Conservation (phyloP, 2,329 filamentous ascomycete species). For the Clonostachys rhizophaga region DNA sequence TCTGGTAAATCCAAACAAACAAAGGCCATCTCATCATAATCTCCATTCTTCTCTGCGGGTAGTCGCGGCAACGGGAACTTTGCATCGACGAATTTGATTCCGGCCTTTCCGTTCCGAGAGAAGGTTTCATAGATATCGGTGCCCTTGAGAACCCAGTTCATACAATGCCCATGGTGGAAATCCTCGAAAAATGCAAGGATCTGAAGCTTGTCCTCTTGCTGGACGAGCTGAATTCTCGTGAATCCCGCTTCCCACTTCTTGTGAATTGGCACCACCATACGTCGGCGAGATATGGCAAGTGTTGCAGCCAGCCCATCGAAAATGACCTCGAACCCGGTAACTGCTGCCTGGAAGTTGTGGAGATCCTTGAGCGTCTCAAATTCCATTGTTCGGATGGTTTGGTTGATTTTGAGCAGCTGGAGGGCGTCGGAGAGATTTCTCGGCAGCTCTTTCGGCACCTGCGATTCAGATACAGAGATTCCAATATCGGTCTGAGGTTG, state of each 20-base stretch:
- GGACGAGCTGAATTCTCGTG: slow-evolving; percentile 74
- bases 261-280: slow-evolving; percentile 89
- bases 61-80: slow-evolving; percentile 80
- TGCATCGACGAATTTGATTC: slow-evolving; percentile 78
- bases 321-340: slow-evolving; percentile 75
- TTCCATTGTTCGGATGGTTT: slow-evolving; percentile 68
- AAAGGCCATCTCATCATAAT: slow-evolving; percentile 63
- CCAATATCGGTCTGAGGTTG: slow-evolving; percentile 75
- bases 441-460: slow-evolving; percentile 56
- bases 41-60: slow-evolving; percentile 41
- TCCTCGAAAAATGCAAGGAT: slow-evolving; percentile 84
- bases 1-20: slow-evolving; percentile 84
- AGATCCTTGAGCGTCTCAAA: slow-evolving; percentile 65
- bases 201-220: slow-evolving; percentile 68
- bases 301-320: slow-evolving; percentile 69
- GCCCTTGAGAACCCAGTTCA: slow-evolving; percentile 82
- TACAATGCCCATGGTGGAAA: slow-evolving; percentile 79
- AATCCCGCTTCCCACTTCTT: slow-evolving; percentile 89
- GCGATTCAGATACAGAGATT: slow-evolving; percentile 66
- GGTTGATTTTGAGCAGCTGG: slow-evolving; percentile 47
- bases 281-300: slow-evolving; percentile 76
- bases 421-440: slow-evolving; percentile 61
- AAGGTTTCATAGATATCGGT: slow-evolving; percentile 79
- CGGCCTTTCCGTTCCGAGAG: slow-evolving; percentile 59
- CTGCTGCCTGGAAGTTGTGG: slow-evolving; percentile 71